Conservation (phyloP, 2,329 filamentous ascomycete genomes). For the Curvularia lunata region DNA sequence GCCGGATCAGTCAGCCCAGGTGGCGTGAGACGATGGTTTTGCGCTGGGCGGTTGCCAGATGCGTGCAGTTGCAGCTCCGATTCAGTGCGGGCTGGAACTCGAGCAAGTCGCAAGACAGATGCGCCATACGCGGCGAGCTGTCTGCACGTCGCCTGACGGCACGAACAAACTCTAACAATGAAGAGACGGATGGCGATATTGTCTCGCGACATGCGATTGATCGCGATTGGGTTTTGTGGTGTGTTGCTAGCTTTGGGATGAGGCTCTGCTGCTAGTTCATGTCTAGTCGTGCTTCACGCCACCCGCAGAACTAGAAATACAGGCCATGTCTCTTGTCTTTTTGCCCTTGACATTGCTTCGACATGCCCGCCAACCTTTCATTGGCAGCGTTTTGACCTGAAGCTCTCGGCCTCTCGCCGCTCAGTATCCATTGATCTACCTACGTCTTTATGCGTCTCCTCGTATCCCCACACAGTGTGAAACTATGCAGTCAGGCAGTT, state of each 20-base stretch:
- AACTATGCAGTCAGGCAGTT: slow-evolving; percentile 4
- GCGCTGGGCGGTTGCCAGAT: not conserved
- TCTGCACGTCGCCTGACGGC: not conserved
- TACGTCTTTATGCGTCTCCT: slow-evolving; percentile 5
- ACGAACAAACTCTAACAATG: not conserved
- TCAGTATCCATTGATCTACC: slow-evolving; percentile 16
- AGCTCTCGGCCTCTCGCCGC: slow-evolving; percentile 7
- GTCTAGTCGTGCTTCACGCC: not conserved
- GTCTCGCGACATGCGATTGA: not conserved
- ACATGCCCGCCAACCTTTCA: slow-evolving; percentile 10
- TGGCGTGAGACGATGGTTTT: slow-evolving; percentile 25
- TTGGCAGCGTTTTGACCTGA: slow-evolving; percentile 10
- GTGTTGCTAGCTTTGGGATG: not conserved
- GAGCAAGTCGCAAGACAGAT: not conserved
- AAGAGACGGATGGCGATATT: not conserved
- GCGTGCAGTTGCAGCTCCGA: slow-evolving; percentile 7
- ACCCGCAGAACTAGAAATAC: not conserved
- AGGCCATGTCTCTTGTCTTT: not conserved
- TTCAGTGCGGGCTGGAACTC: not conserved
- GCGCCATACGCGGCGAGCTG: not conserved
- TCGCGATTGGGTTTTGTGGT: not conserved
- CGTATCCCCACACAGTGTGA: slow-evolving; percentile 13
- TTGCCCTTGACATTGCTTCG: slow-evolving; percentile 4
- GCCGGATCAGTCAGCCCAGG: slow-evolving; percentile 26
- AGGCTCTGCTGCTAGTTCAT: not conserved